phyloP scores from a whole-genome alignment of 2,329 filamentous ascomycete species.

The Ambrosiella cleistominuta region DNA sequence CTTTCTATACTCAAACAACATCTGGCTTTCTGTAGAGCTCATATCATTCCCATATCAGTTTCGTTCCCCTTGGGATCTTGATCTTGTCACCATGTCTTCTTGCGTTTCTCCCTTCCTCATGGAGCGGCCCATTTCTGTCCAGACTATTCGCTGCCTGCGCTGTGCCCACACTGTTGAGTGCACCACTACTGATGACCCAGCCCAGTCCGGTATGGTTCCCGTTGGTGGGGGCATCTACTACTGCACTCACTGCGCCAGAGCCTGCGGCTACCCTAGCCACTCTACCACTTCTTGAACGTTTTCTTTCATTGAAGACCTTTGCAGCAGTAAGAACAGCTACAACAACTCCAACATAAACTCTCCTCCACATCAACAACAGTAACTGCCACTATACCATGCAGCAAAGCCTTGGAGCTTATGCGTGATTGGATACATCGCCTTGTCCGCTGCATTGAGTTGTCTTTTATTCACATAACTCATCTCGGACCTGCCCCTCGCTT shows the following conservation, averaged over 20 bases:
- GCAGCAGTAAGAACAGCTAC: neutral
- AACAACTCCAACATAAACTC: too few relatives aligned
- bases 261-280: constrained; percentile 25
- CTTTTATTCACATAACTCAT: too few relatives aligned
- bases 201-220: constrained; percentile 43
- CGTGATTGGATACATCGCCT: too few relatives aligned
- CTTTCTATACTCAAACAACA: too few relatives aligned
- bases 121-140: constrained; percentile 34
- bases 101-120: constrained; percentile 11
- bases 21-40: neutral
- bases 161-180: constrained; percentile 43
- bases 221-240: constrained; percentile 48
- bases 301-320: neutral
- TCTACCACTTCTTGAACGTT: neutral
- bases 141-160: constrained; percentile 45
- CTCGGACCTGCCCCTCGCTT: too few relatives aligned
- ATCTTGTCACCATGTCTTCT: neutral
- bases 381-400: too few relatives aligned
- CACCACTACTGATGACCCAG: constrained; percentile 41
- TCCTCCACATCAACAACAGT: too few relatives aligned
- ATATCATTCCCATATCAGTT: neutral
- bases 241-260: constrained; percentile 44
- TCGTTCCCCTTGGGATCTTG: neutral
- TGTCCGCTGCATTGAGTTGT: too few relatives aligned
- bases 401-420: too few relatives aligned